Evolutionary conservation across 495 filamentous ascomycete species (phyloP), one percentile per base, ranked within the genome.

Genomic region (Lentithecium fluviatile): DNA sequence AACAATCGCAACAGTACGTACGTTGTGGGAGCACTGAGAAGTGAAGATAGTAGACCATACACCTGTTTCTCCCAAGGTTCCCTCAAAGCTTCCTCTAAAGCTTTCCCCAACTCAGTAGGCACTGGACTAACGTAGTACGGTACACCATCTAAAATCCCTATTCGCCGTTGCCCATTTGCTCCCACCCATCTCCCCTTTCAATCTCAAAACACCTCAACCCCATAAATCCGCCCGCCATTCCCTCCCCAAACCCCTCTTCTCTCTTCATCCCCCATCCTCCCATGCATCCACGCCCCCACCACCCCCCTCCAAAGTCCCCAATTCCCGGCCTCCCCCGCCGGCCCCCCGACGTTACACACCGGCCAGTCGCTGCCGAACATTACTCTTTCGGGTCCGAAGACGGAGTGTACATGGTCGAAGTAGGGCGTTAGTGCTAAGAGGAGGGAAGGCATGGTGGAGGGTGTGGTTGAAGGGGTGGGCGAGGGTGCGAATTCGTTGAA

Each of bases 341-440:
- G 84, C 2, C 85, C 83, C 2, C 81, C 80, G 19, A 88, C 67
- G 61, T 86, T 89, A 74, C 90, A 93, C 3, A 95, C 87, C 1
- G 90, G 91, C 91, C 91, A 96, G 70, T 95, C 90, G 48, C 85
- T 90, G 4, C 86, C 91, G 71, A 91, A 96, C 85, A 96, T 91
- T 55, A 91, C 79, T 47, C 89, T 76, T n/a, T 76, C 70, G 0
- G 26, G 10, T 1, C 36, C 83, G 70, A 95, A 95, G 2, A 79
- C 76, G 19, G 83, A 81, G 37, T 93, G 76, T 0, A 89, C 71
- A 5, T 82, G 80, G 45, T 82, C 79, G 0, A 91, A 76, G 85
- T 88, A 94, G 0, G 84, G 85, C 49, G 73, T 73, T 3, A 87
- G 58, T 21, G 62, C 53, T 13, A 75, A 67, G 2, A 79, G 68